Evolutionary conservation across 768 basidiomycete genomes (phyloP), one percentile per base, ranked within the genome.

Genomic region (Rhodotorula paludigena): DNA sequence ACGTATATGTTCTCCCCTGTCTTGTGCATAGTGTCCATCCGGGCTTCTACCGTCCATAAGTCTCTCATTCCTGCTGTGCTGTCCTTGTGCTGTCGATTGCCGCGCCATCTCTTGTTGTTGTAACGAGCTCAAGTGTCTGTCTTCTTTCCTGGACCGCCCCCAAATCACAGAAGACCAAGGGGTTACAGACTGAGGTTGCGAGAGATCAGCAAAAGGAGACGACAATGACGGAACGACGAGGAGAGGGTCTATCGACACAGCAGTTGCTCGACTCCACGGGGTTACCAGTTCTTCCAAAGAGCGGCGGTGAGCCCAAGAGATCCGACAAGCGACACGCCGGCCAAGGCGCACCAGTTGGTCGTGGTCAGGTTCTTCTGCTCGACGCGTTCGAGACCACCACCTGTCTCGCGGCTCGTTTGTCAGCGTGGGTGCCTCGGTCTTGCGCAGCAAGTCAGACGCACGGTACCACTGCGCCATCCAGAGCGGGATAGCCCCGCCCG

Each of bases 401-500:
- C 58, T 60, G 36, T n/a, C n/a, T n/a, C n/a, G n/a, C n/a, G n/a
- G n/a, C n/a, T n/a, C n/a, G n/a, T n/a, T n/a, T n/a, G n/a, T n/a
- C n/a, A n/a, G n/a, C n/a, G n/a, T n/a, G n/a, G n/a, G n/a, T n/a
- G n/a, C n/a, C n/a, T n/a, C n/a, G n/a, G n/a, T n/a, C n/a, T n/a
- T n/a, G n/a, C n/a, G n/a, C n/a, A n/a, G n/a, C n/a, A n/a, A n/a
- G 1, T 8, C 9, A 16, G 32, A 47, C 63, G 57, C 23, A 66
- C 70, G 59, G 33, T 52, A 45, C 68, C 68, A 69, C 52, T 71
- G 65, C 21, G 48, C 53, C 7, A 54, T 44, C 71, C 71, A 72
- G 7, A 68, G 60, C 33, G 71, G 71, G 33, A 83, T 80, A 0
- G 81, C 76, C 2, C 84, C 83, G 18, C 81, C 81, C 3, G 72